These are phyloP conservation scores for Acanthamoeba castellanii DNA, from an alignment of 208 protist species.

Conservation along the genomic window DNA sequence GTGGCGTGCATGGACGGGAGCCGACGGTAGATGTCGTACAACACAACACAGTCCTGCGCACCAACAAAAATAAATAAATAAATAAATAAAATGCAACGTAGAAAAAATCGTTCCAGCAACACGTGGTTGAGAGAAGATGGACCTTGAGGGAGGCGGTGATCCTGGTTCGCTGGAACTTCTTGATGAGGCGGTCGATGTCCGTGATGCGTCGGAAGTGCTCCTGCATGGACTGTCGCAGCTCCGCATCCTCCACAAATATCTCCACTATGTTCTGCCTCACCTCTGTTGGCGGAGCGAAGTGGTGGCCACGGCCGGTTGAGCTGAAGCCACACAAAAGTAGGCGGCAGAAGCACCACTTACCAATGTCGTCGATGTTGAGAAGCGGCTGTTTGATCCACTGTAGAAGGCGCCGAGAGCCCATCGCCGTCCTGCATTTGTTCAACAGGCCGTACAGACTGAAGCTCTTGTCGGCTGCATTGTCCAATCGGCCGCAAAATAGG, in stretches of 20 bases:
- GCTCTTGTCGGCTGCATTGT: conserved; percentile 41
- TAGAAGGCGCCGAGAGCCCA: conserved; percentile 96
- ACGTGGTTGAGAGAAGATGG: too few species aligned
- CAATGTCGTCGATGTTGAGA: conserved; percentile 94
- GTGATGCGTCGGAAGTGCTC: conserved; percentile 93
- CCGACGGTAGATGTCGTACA: conserved; percentile 76
- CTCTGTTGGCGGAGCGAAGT: conserved; percentile 66
- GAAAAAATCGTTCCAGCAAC: too few species aligned
- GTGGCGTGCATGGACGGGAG: conserved; percentile 73
- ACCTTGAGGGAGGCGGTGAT: conserved; percentile 72
- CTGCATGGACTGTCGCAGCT: conserved; percentile 90
- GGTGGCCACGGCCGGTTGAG: too few species aligned
- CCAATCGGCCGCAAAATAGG: neutral
- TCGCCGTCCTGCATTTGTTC: conserved; percentile 96
- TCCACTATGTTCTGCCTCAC: conserved; percentile 95
- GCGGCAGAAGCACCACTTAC: conserved; percentile 30
- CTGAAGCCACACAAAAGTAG: neutral
- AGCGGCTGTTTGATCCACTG: conserved; percentile 98
- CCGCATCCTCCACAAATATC: conserved; percentile 93
- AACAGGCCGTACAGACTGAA: conserved; percentile 94
- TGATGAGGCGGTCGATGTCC: conserved; percentile 95
- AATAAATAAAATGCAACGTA: neutral
- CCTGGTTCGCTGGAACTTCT: conserved; percentile 92
- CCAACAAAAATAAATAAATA: neutral
- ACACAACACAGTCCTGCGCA: conserved; percentile 80